Evolutionary conservation across 2,329 filamentous ascomycete species (phyloP), one percentile per base, ranked within the genome.

Genomic region (Penicillium sp.): DNA sequence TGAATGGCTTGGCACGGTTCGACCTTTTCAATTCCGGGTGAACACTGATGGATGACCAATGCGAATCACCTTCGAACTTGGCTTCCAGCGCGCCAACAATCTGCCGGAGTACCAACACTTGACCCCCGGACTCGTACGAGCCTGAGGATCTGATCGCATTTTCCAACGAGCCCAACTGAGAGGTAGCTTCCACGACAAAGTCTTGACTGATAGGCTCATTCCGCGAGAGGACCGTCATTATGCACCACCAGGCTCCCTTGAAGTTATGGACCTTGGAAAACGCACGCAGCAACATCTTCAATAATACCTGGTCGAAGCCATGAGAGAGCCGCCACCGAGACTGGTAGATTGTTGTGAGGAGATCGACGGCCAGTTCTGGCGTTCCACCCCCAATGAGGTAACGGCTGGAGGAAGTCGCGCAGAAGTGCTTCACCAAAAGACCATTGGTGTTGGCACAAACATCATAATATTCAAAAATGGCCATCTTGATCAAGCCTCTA

Each of bases 231-330:
- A 66, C 71, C 2, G 72, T 72, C 50, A 75, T 50, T 39, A 76
- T 66, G 47, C 73, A 75, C 75, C 75, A 77, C 47, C 74, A 72
- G 3, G 76, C 59, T 2, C 74, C 75, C n/a, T 66, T 63, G 8
- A 72, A 51, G 32, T 74, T 68, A 5, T 66, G 62, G 5, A 58
- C 51, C 2, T 54, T 53, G 1, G 69, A 65, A 42, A 71, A 75
- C 8, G 69, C 71, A 20, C 74, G 72, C 16, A 73, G 40, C 43
- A 76, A 66, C 59, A 76, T 69, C 55, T 75, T 74, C 61, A 76
- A 65, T 47, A 67, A 71, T 8, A 72, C 66, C n/a, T 68, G 69
- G 46, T 74, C 69, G 51, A 76, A 76, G 0, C 66, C 64, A 14
- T 65, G 56, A 20, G 63, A 57, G 2, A 64, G 66, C 11, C 68